Evolutionary conservation across 169 alveolate species (phyloP).

Genomic region (Plasmodium adleri): DNA sequence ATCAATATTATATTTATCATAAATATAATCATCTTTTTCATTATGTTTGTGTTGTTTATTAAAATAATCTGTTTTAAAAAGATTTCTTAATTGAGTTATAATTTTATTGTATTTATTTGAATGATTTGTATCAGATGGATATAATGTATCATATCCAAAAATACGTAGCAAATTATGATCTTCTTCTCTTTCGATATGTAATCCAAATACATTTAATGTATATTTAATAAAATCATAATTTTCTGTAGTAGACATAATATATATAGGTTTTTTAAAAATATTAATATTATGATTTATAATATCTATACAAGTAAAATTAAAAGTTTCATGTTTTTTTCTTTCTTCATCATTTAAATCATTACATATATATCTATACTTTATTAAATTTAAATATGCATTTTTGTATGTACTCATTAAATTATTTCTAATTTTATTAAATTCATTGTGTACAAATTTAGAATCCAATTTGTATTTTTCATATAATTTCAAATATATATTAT

Average conservation of each 20-base stretch:
- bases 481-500: constrained; percentile 44
- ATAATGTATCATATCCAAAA: constrained; percentile 21
- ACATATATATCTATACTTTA: constrained; percentile 39
- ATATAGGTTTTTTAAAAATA: constrained; percentile 50
- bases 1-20: constrained; percentile 42
- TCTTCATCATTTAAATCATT: constrained; percentile 30
- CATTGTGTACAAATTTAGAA: neutral
- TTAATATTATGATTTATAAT: constrained; percentile 52
- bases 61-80: constrained; percentile 9
- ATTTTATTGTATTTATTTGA: neutral
- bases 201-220: constrained; percentile 39
- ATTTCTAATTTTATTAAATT: constrained; percentile 39
- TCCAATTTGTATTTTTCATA: constrained; percentile 31
- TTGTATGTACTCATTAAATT: neutral
- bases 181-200: neutral
- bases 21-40: constrained; percentile 3
- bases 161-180: constrained; percentile 26
- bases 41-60: neutral
- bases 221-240: constrained; percentile 10
- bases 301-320: constrained; percentile 29
- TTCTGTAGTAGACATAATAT: constrained; percentile 47
- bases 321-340: constrained; percentile 47
- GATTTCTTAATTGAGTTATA: neutral
- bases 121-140: neutral
- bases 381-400: constrained; percentile 31